A percentile compares a stretch with the other conserved stretches of the same genome.
These are phyloP conservation scores for Metschnikowia gelsemii DNA, from an alignment of 805 yeast species.

Conservation along the genomic window DNA sequence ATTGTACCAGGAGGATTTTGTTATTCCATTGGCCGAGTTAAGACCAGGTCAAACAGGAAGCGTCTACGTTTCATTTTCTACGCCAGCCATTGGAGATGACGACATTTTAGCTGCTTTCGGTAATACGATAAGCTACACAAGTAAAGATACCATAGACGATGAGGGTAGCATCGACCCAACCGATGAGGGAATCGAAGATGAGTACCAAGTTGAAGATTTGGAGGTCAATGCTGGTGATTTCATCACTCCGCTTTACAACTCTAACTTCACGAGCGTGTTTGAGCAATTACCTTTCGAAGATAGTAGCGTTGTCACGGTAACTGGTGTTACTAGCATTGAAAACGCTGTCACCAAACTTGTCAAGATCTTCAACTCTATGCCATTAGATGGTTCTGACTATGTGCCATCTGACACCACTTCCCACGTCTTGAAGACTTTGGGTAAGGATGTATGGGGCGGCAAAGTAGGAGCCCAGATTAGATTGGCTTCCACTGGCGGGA, in stretches of 20 bases:
- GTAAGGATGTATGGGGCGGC: slow-evolving; percentile 66
- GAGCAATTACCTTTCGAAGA: slow-evolving; percentile 67
- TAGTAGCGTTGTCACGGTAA: slow-evolving; percentile 65
- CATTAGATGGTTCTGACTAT: slow-evolving; percentile 71
- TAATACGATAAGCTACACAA: slow-evolving; percentile 68
- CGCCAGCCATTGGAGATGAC: slow-evolving; percentile 50
- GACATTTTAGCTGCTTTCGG: slow-evolving; percentile 48
- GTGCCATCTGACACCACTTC: slow-evolving; percentile 58
- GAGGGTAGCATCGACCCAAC: slow-evolving; percentile 64
- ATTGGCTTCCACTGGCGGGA: slow-evolving; percentile 54
- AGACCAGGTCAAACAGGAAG: slow-evolving; percentile 70
- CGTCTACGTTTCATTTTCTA: slow-evolving; percentile 72
- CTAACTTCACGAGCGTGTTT: slow-evolving; percentile 69
- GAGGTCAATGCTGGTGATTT: slow-evolving; percentile 78
- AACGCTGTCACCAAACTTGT: slow-evolving; percentile 52
- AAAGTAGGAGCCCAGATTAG: slow-evolving; percentile 52
- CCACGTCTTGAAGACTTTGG: slow-evolving; percentile 79
- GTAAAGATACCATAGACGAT: slow-evolving; percentile 75
- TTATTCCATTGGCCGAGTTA: slow-evolving; percentile 70
- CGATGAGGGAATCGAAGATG: slow-evolving; percentile 87
- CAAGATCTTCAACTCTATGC: slow-evolving; percentile 47
- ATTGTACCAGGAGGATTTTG: slow-evolving; percentile 63
- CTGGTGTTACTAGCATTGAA: slow-evolving; percentile 37
- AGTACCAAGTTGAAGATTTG: slow-evolving; percentile 84
- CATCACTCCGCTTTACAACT: slow-evolving; percentile 71